These are phyloP conservation scores for Daldinia caldariorum DNA, from an alignment of 495 filamentous ascomycete species.

Conservation along the genomic window DNA sequence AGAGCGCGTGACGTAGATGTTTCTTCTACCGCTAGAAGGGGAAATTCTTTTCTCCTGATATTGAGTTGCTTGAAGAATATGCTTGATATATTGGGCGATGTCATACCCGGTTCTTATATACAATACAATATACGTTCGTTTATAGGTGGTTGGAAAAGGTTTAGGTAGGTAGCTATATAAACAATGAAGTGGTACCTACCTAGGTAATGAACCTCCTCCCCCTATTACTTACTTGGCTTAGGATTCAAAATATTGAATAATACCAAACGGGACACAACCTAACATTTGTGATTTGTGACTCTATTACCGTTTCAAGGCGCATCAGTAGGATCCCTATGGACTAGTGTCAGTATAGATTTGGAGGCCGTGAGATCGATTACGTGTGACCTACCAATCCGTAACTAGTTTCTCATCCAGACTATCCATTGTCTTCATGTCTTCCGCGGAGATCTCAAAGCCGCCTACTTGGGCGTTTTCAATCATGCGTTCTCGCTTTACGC, in stretches of 20 bases:
- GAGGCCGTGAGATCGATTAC: background rate
- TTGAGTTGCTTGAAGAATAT: background rate
- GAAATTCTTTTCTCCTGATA: background rate
- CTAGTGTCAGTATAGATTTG: constrained; percentile 2
- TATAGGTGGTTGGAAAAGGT: background rate
- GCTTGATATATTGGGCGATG: background rate
- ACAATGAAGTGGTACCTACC: background rate
- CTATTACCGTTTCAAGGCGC: constrained; percentile 12
- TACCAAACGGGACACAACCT: background rate
- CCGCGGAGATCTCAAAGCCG: constrained; percentile 68
- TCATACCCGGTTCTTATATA: background rate
- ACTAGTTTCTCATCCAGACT: constrained; percentile 73
- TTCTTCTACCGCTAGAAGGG: background rate
- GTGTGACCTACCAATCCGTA: constrained; percentile 61
- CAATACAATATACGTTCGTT: background rate
- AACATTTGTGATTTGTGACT: background rate
- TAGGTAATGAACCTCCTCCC: background rate
- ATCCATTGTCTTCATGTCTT: constrained; percentile 72
- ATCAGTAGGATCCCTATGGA: constrained; percentile 31
- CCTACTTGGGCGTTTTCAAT: constrained; percentile 72
- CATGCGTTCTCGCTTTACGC: constrained; percentile 68
- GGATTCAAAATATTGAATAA: background rate
- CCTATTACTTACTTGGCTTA: background rate
- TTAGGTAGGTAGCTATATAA: background rate
- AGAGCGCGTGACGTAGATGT: background rate